Conservation (phyloP, 805 yeast species). For the Wickerhamiella musiphila region DNA sequence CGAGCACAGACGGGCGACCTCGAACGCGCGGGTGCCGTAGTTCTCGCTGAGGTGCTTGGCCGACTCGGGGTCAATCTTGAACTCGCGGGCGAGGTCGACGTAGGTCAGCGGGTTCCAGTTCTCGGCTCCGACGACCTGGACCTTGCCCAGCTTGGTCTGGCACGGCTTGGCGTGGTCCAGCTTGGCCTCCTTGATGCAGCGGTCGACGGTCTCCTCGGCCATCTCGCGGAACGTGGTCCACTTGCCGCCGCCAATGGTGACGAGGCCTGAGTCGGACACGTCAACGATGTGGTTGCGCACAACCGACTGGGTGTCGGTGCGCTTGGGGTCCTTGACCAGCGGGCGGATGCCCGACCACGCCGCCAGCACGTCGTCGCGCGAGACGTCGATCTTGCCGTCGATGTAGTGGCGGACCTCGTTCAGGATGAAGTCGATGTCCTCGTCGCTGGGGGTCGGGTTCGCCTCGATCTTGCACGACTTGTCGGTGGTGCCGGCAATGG, state of each 20-base stretch:
- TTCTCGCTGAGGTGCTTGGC: conserved; percentile 71
- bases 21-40: conserved; percentile 71
- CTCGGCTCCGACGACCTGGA: conserved; percentile 64
- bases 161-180: conserved; percentile 30
- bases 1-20: conserved; percentile 41
- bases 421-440: conserved; percentile 74
- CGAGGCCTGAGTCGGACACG: conserved; percentile 52
- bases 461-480: conserved; percentile 35
- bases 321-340: conserved; percentile 58
- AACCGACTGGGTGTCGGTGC: conserved; percentile 58
- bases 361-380: conserved; percentile 76
- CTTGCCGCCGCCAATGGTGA: conserved; percentile 91
- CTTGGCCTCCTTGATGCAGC: conserved; percentile 34
- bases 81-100: conserved; percentile 67
- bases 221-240: conserved; percentile 97
- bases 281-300: conserved; percentile 80
- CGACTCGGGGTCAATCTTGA: conserved; percentile 49
- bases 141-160: conserved; percentile 28
- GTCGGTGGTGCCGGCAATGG: conserved; percentile 92
- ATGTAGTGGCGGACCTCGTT: conserved; percentile 79
- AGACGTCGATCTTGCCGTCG: conserved; percentile 55
- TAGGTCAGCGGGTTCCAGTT: conserved; percentile 56
- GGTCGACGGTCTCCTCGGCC: conserved; percentile 87
- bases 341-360: conserved; percentile 98
- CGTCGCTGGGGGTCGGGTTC: conserved; percentile 68